Evolutionary conservation across 1,284 basidiomycete species (phyloP).

Genomic region (Tremellales sp.): DNA sequence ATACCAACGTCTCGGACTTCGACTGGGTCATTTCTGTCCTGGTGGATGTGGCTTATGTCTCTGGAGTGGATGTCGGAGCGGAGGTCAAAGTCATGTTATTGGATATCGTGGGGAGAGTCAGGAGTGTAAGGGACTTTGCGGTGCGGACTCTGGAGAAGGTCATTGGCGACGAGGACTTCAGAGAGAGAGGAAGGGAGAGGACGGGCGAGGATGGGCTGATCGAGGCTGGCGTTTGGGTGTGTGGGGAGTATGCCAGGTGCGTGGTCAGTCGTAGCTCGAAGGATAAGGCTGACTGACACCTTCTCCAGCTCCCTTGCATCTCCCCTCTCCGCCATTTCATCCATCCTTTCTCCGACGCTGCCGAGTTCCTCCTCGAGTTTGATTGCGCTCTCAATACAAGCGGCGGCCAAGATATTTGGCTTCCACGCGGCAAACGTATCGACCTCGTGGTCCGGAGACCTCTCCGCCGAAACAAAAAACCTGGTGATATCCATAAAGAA

Average conservation of each 20-base stretch:
- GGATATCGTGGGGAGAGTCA: conserved; percentile 80
- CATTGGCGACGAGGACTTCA: conserved; percentile 69
- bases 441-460: conserved; percentile 59
- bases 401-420: conserved; percentile 81
- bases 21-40: conserved; percentile 96
- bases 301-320: conserved; percentile 23
- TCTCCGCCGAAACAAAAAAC: conserved; percentile 54
- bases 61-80: conserved; percentile 67
- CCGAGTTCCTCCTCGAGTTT: conserved; percentile 59
- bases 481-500: conserved; percentile 60
- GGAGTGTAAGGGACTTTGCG: conserved; percentile 68
- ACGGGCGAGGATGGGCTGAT: conserved; percentile 72
- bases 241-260: conserved; percentile 83
- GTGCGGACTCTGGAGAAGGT: conserved; percentile 76
- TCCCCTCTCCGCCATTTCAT: conserved; percentile 56
- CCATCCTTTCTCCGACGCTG: conserved; percentile 51
- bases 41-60: conserved; percentile 81
- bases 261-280: conserved; percentile 32
- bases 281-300: conserved; percentile 5
- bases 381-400: conserved; percentile 73
- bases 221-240: conserved; percentile 91
- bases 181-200: conserved; percentile 53
- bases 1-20: conserved; percentile 84
- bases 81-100: conserved; percentile 77
- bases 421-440: conserved; percentile 73